Evolutionary conservation across 768 basidiomycete species (phyloP).

Genomic region (Collybia mongolica): DNA sequence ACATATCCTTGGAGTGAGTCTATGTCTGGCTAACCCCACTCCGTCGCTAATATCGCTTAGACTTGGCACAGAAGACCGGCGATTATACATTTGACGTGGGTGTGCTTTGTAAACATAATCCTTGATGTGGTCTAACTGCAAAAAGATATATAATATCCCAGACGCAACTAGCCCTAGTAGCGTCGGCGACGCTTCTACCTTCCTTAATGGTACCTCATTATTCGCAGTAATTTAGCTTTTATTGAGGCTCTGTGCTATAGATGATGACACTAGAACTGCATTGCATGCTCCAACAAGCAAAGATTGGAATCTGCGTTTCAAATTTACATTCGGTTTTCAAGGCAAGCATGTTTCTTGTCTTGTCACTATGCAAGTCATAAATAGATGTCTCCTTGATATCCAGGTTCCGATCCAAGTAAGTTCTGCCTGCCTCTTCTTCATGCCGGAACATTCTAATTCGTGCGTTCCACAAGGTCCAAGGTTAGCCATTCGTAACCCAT

Average conservation of each 20-base stretch:
- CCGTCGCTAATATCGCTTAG: constrained; percentile 8
- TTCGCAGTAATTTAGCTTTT: neutral
- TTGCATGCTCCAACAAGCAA: constrained; percentile 70
- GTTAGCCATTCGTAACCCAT: constrained; percentile 18
- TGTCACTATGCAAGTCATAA: neutral
- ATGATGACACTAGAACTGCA: constrained; percentile 51
- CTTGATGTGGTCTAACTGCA: neutral
- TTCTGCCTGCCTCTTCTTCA: neutral
- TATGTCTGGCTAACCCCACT: neutral
- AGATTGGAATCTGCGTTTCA: constrained; percentile 37
- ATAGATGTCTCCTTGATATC: neutral
- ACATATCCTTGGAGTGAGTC: constrained; percentile 56
- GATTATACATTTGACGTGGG: constrained; percentile 38
- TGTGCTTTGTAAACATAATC: neutral
- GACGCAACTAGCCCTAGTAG: constrained; percentile 54
- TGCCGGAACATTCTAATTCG: neutral
- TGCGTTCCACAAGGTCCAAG: constrained; percentile 23
- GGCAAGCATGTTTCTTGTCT: constrained; percentile 21
- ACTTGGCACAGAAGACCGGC: constrained; percentile 21
- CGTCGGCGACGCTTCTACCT: constrained; percentile 48
- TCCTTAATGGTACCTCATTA: constrained; percentile 58
- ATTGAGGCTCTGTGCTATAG: constrained; percentile 24
- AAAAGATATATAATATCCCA: constrained; percentile 50
- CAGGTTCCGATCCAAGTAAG: constrained; percentile 38
- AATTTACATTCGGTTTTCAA: constrained; percentile 33